These are phyloP conservation scores for Boletus patriciae DNA, from an alignment of 768 basidiomycete species.

Conservation along the genomic window DNA sequence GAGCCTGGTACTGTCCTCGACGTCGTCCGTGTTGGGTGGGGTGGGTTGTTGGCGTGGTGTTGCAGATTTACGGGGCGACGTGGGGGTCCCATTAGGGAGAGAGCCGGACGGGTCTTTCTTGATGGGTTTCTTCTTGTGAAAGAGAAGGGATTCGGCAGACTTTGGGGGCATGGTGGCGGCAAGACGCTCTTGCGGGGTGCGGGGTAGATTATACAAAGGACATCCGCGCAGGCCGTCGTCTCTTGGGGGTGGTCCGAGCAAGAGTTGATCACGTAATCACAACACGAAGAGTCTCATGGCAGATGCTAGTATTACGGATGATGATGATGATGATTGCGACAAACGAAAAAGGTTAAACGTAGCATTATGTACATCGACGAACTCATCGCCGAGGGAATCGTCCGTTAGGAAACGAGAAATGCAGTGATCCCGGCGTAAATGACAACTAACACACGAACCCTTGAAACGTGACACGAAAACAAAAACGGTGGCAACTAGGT, in stretches of 20 bases:
- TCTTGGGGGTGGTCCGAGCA: background rate
- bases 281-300: background rate
- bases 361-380: conserved; percentile 33
- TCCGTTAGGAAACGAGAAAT: conserved; percentile 28
- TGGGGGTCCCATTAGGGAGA: conserved; percentile 15
- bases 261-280: conserved; percentile 29
- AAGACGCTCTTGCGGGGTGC: background rate
- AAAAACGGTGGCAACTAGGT: conserved; percentile 24
- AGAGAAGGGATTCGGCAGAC: conserved; percentile 52
- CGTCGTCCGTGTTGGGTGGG: conserved; percentile 42
- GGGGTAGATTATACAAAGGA: background rate
- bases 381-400: conserved; percentile 20
- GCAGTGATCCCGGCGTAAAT: conserved; percentile 23
- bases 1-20: conserved; percentile 53
- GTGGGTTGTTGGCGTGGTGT: conserved; percentile 42
- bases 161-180: conserved; percentile 27
- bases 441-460: conserved; percentile 20
- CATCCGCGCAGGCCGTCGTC: conserved; percentile 6
- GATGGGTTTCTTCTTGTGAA: conserved; percentile 61
- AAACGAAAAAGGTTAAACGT: conserved; percentile 8
- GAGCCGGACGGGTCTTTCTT: conserved; percentile 22
- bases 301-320: background rate
- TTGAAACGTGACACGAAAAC: conserved; percentile 8
- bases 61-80: conserved; percentile 39
- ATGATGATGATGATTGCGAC: conserved; percentile 12